phyloP scores from a whole-genome alignment of 768 basidiomycete genomes.

The Tulasnella sp. region DNA sequence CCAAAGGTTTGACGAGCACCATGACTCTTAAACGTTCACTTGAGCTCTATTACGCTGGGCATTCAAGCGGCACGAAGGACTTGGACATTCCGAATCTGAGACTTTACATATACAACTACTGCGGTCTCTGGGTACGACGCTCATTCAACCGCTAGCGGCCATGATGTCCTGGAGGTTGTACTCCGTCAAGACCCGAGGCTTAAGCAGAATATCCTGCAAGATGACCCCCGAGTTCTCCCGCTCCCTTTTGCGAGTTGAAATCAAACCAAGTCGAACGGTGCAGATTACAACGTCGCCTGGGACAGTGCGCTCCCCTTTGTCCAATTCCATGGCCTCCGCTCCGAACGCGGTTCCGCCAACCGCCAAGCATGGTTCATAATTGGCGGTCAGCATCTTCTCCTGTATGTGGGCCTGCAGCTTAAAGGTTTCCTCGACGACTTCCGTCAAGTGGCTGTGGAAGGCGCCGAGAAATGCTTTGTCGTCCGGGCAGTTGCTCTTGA shows the following conservation, averaged over 20 bases:
- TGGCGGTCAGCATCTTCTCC: background rate
- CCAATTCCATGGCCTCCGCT: background rate
- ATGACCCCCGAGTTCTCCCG: background rate
- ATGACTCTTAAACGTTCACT: no score
- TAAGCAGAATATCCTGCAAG: background rate
- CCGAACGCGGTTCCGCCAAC: background rate
- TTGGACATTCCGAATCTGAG: no score
- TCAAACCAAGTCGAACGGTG: background rate
- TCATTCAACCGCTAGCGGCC: background rate
- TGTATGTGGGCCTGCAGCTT: background rate
- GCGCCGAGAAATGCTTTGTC: background rate
- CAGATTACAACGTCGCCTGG: background rate
- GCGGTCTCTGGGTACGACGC: no score
- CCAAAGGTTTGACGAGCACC: no score
- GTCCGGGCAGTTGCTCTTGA: background rate
- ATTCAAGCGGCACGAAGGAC: no score
- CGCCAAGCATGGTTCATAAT: background rate
- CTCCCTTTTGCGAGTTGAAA: background rate
- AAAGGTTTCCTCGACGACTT: background rate
- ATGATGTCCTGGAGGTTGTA: background rate
- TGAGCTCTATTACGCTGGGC: no score
- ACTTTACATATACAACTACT: no score
- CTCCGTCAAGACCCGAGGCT: background rate
- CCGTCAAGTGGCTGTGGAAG: background rate
- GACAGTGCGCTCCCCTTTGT: background rate